Evolutionary conservation across 1,284 basidiomycete genomes (phyloP).

Genomic region (Apiotrichum gracile): DNA sequence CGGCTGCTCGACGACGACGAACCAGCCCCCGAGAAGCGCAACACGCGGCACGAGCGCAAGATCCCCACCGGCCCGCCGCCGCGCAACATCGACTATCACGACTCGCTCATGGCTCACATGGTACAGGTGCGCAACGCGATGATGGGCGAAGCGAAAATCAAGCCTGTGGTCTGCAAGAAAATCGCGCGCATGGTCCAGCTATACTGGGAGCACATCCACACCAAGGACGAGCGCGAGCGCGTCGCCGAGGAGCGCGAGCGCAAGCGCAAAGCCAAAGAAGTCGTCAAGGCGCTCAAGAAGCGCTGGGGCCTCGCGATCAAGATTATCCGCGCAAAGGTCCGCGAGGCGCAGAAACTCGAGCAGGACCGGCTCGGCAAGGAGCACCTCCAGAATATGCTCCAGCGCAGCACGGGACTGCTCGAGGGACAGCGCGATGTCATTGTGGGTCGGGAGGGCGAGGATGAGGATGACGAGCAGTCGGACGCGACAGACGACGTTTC

Average conservation of each 20-base stretch:
- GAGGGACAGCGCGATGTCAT: slow-evolving; percentile 74
- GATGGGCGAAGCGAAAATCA: slow-evolving; percentile 42
- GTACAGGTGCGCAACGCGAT: slow-evolving; percentile 46
- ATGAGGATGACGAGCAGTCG: slow-evolving; percentile 18
- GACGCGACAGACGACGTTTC: slow-evolving; percentile 30
- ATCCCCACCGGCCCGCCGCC: slow-evolving; percentile 18
- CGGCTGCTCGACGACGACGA: slow-evolving; percentile 48
- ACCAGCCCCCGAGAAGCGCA: background rate
- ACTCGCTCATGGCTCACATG: slow-evolving; percentile 46
- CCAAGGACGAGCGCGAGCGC: slow-evolving; percentile 58
- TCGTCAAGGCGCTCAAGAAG: slow-evolving; percentile 54
- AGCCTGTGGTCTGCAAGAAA: slow-evolving; percentile 47
- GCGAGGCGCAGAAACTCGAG: slow-evolving; percentile 56
- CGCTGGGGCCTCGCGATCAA: slow-evolving; percentile 86
- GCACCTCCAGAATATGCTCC: slow-evolving; percentile 83
- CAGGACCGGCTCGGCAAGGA: slow-evolving; percentile 65
- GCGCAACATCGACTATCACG: slow-evolving; percentile 41
- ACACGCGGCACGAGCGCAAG: slow-evolving; percentile 12
- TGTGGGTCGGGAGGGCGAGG: slow-evolving; percentile 40
- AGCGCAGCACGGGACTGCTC: slow-evolving; percentile 81
- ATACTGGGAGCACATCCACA: slow-evolving; percentile 70
- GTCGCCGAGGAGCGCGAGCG: slow-evolving; percentile 64
- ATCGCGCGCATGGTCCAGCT: slow-evolving; percentile 63
- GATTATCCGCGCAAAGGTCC: slow-evolving; percentile 65
- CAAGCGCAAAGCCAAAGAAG: slow-evolving; percentile 64